phyloP scores from a whole-genome alignment of 2,329 filamentous ascomycete species.

The Didymella keratinophila region DNA sequence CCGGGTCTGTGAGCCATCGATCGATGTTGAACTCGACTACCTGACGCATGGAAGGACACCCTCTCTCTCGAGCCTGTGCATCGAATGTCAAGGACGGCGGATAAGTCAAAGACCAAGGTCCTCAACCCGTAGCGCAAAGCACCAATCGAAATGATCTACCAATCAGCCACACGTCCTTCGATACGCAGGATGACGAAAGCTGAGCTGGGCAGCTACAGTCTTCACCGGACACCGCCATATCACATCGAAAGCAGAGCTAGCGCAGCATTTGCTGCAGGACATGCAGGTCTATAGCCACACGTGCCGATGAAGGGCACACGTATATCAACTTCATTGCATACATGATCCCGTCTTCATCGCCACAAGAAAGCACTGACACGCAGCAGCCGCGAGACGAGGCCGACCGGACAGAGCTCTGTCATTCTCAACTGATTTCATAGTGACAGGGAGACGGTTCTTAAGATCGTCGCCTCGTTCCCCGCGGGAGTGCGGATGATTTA shows the following conservation, averaged over 20 bases:
- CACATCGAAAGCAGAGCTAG: conserved; percentile 4
- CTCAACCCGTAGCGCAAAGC: background rate
- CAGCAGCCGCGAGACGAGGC: background rate
- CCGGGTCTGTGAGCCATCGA: background rate
- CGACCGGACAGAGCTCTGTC: background rate
- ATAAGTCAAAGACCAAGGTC: background rate
- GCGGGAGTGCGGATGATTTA: background rate
- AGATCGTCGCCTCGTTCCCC: background rate
- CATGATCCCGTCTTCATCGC: background rate
- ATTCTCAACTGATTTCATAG: background rate
- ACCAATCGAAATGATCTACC: background rate
- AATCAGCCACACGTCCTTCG: background rate
- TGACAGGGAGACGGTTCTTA: background rate
- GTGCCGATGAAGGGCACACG: background rate
- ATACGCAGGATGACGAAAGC: background rate
- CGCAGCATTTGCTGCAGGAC: background rate
- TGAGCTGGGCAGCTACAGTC: background rate
- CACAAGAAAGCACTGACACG: background rate
- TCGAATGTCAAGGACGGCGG: background rate
- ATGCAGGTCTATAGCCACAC: background rate
- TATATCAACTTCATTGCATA: background rate
- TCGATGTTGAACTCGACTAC: background rate
- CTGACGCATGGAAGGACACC: background rate
- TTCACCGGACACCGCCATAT: background rate
- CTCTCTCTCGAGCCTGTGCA: background rate